Evolutionary conservation across 306 rosid genomes (phyloP), one percentile per base, ranked within the genome.

Genomic region (Cucumis cinereus): DNA sequence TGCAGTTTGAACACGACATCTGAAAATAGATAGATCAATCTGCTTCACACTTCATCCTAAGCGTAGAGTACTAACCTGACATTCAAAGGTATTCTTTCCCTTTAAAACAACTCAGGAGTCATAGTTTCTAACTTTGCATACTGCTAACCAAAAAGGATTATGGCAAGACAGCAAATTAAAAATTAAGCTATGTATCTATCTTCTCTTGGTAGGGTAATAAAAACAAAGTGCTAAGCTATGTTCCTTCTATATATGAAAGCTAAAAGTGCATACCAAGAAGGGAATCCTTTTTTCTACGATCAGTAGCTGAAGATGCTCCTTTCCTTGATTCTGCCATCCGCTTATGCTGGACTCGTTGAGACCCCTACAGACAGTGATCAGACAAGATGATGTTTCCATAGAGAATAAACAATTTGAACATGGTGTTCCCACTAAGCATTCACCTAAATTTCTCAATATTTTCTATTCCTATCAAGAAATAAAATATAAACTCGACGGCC

Each of bases 251-350:
- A 24, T 72, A 33, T 52, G 23, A 22, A 78, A 85, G 73, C 60
- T 56, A 60, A 82, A 52, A 67, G 74, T 79, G 78, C 35, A 71
- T 88, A 93, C 98, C 97, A 84, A 80, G 84, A 47, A 76, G 56
- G 58, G 89, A 82, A 23, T 61, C 83, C 69, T 85, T 89, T 75
- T 88, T 83, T 77, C 88, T 84, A 14, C 78, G 81, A 78, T 86
- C 84, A 43, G 62, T 82, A 50, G 92, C 76, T 19, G 93, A 72
- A 79, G 90, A 68, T 69, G 82, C 77, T 79, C 82, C 90, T 85
- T 89, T 89, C 71, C 79, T 52, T 60, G 91, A 79, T 76, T 90
- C 90, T 55, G 82, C 86, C 98, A 94, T 94, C 77, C 75, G 79
- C 61, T 43, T 59, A 79, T 78, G 82, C 76, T 47, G 62, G 55